Conservation (phyloP, 148 eudicot species). For the Rhododendron mucronatum region DNA sequence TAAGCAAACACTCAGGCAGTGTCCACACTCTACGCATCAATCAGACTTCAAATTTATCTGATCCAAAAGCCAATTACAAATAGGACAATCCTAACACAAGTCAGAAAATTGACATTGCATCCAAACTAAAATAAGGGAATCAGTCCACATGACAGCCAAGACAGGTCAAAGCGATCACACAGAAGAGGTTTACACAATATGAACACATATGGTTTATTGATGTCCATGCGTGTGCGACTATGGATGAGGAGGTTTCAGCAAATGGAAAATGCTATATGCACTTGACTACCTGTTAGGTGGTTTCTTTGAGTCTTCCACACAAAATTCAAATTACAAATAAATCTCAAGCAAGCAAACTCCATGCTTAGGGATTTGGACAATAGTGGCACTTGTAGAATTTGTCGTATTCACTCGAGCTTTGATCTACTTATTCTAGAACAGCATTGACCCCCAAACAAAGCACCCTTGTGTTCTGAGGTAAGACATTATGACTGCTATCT, state of each 20-base stretch:
- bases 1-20: background rate
- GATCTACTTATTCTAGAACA: background rate
- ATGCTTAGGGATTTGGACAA: background rate
- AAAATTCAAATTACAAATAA: background rate
- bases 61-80: background rate
- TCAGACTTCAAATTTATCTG: background rate
- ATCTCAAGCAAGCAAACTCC: background rate
- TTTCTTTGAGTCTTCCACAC: background rate
- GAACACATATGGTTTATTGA: background rate
- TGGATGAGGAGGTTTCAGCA: background rate
- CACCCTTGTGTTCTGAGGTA: background rate
- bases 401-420: background rate
- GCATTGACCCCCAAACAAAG: background rate
- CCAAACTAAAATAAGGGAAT: background rate
- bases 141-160: background rate
- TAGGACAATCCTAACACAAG: background rate
- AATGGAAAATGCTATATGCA: background rate
- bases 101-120: background rate
- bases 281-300: background rate
- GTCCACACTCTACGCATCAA: background rate
- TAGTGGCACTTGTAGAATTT: background rate
- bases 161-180: background rate
- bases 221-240: background rate
- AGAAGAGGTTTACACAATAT: background rate
- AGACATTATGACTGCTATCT: background rate